These are phyloP conservation scores for Colletotrichum sp. DNA, from an alignment of 2,329 filamentous ascomycete genomes.

Conservation along the genomic window DNA sequence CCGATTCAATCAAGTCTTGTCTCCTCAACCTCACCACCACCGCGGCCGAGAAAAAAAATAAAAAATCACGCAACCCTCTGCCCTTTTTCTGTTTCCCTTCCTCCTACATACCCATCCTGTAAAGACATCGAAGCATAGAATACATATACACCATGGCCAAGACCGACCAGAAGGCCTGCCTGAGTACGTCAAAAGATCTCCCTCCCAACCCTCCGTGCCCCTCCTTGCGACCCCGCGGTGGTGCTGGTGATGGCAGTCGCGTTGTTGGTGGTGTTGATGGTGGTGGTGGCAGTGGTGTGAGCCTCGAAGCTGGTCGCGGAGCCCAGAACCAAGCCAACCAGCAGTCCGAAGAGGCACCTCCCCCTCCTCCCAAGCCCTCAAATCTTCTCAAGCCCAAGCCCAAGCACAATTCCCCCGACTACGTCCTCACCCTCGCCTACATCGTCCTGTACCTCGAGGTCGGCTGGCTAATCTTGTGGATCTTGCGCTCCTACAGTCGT, in stretches of 20 bases:
- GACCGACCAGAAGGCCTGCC: constrained; percentile 65
- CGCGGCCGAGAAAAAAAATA: constrained; percentile 5
- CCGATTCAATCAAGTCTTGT: constrained; percentile 16
- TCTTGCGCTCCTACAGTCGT: constrained; percentile 73
- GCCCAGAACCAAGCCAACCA: not conserved
- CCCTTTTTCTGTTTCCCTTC: not conserved
- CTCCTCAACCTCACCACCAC: constrained; percentile 28
- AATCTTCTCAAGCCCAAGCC: not conserved
- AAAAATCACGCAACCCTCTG: constrained; percentile 36
- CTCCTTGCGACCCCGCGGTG: constrained; percentile 17
- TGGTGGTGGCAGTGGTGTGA: not conserved
- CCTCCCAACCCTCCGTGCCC: constrained; percentile 31
- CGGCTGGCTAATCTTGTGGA: constrained; percentile 63
- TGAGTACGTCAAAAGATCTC: constrained; percentile 56
- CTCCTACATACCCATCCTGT: not conserved
- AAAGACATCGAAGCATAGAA: constrained; percentile 1
- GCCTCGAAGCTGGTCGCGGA: not conserved
- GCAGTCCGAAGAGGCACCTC: not conserved
- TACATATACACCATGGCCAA: constrained; percentile 49
- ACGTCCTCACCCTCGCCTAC: constrained; percentile 36
- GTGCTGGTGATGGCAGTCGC: not conserved
- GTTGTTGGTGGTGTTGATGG: not conserved
- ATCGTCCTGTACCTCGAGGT: constrained; percentile 62
- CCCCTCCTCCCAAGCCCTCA: constrained; percentile 17
- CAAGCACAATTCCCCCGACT: constrained; percentile 16